Evolutionary conservation across 2,329 filamentous ascomycete genomes (phyloP), one percentile per base, ranked within the genome.

Genomic region (Colletotrichum shisoi): DNA sequence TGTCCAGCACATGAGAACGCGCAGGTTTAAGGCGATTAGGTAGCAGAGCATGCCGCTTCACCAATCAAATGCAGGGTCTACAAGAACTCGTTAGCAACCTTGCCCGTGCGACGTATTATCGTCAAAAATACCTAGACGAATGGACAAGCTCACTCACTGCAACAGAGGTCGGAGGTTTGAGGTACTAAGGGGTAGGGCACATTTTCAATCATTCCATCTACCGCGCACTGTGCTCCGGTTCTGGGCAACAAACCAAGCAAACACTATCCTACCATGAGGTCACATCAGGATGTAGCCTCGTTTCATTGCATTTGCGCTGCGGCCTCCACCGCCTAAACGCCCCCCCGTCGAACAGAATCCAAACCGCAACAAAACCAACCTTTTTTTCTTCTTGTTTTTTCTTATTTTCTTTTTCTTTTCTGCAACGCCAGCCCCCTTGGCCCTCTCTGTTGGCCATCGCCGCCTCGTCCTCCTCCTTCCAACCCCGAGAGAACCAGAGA

Each of bases 221-320:
- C 52, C 54, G 31, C 24, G 61, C 54, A 21, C 31, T 60, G 17
- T 64, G 61, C 65, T 45, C 37, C 61, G 44, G 54, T 49, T 60
- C 31, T 51, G 34, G 52, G 21, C 51, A 60, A 64, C 31, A 40
- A 56, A 52, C 57, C 19, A 52, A 56, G 54, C 31, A 56, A 40
- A 68, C 61, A 65, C 61, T 65, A 65, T 68, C 54, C 62, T 67
- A 67, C 53, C 48, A 46, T 19, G 24, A 54, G 27, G 51, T 34
- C 56, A 27, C 31, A 37, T 46, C 31, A 53, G 7, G 8, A 24
- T 12, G 17, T 53, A 27, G 51, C 39, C 31, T 54, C 42, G 17
- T 39, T 44, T 34, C 49, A 34, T 39, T 17, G 19, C n/a, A 27
- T 21, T 45, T 39, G 46, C 21, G 45, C 27, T n/a, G 21, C 53